Base-by-base conservation (phyloP, 192 early-diverging fungal genomes). In the Rhizophagus sp. region DNA sequence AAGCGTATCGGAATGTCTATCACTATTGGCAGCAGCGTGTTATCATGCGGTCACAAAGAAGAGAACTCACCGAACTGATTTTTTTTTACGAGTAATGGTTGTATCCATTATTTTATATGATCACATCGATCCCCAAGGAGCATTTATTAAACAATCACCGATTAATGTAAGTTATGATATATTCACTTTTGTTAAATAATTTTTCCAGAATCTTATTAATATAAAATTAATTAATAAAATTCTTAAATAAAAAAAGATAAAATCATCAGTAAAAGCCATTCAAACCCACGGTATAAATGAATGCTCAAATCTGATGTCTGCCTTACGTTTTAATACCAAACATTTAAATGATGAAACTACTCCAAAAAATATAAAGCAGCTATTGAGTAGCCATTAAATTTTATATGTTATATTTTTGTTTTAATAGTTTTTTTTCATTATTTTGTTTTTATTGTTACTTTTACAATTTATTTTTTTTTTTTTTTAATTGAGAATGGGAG, bases 81-180 rank as follows among this genome's bases (percentile, higher is more conserved):
- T 96, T 83, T 95, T 90, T 76, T 84, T 98, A 79, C 88, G 95
- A 50, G 94, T 96, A 62, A 93, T 97, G 91, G 94, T 95, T 44
- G 91, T 93, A 15, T 92, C 93, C 39, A 94, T 96, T 80, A 90
- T 99, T 34, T 83, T 98, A 62, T 97, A 97, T 78, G 97, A 99
- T 84, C 95, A 97, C 82, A 91, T 97, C 63, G 89, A 93, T 77
- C 86, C 90, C 9, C 86, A 88, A 27, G 95, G 96, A 12, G 92
- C 94, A 1, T 95, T 95, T 82, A 84, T 83, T 68, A 92, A 94
- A 78, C 87, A 83, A 75, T 95, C 95, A 24, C 88, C 90, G 36
- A 93, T 97, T 76, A 95, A 97, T 83, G 91, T 93, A 86, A 88
- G 90, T 86, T 68, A 17, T 39, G 22, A 22, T 41, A 36, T 19